A percentile compares a stretch with the other conserved stretches of the same genome.
These are phyloP conservation scores for Serendipita sp. DNA, from an alignment of 768 basidiomycete genomes.

Conservation along the genomic window DNA sequence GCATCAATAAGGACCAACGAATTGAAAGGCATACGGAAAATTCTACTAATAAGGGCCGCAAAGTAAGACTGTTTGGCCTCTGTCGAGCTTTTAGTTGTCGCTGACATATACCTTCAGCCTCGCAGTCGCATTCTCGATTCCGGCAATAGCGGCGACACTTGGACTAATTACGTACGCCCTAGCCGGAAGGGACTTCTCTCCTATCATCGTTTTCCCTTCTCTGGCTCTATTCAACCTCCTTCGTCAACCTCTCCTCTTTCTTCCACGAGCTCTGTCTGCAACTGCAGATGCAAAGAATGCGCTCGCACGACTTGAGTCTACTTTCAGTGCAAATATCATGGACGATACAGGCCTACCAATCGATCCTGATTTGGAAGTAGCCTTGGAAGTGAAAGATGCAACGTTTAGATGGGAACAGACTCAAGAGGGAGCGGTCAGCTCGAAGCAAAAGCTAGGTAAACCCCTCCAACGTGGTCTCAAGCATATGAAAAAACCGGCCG, in stretches of 20 bases:
- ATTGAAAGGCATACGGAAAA: conserved; percentile 37
- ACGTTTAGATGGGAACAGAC: conserved; percentile 50
- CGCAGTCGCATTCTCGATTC: conserved; percentile 41
- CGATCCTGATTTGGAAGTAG: conserved; percentile 30
- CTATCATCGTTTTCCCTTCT: conserved; percentile 52
- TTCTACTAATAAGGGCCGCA: conserved; percentile 44
- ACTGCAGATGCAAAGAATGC: conserved; percentile 52
- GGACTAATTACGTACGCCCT: conserved; percentile 51
- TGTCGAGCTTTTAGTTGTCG: not conserved
- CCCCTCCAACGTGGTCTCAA: conserved; percentile 7
- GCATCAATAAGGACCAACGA: conserved; percentile 23
- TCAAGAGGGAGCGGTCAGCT: conserved; percentile 12
- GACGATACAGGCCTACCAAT: conserved; percentile 27
- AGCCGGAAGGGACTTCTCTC: conserved; percentile 37
- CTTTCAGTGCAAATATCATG: conserved; percentile 43
- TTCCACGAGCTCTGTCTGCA: conserved; percentile 30
- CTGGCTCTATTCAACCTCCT: conserved; percentile 42
- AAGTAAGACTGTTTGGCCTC: conserved; percentile 27
- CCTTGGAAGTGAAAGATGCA: conserved; percentile 35
- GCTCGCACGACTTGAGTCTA: conserved; percentile 30
- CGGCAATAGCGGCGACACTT: conserved; percentile 49
- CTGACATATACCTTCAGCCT: conserved; percentile 20
- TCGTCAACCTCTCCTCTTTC: conserved; percentile 53
- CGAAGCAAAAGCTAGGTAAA: conserved; percentile 11
- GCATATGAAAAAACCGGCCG: conserved; percentile 4